Percentiles rank a stretch among this genome's conserved stretches.
These are phyloP conservation scores for Cladophialophora chaetospira DNA, from an alignment of 2,329 filamentous ascomycete species.

Conservation along the genomic window DNA sequence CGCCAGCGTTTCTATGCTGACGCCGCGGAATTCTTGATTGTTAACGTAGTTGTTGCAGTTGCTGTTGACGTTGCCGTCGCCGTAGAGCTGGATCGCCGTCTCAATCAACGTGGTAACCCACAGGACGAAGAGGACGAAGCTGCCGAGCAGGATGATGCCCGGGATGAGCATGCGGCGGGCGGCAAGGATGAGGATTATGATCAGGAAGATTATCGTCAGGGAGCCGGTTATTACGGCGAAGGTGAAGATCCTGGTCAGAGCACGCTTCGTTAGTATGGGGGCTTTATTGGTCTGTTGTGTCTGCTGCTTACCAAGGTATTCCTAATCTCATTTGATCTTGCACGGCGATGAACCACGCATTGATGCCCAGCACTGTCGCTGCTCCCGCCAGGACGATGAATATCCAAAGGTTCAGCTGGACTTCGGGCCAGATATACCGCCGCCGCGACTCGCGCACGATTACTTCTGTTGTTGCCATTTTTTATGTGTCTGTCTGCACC, in stretches of 20 bases:
- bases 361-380: conserved; percentile 61
- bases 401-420: conserved; percentile 66
- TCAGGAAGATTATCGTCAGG: conserved; percentile 60
- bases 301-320: conserved; percentile 58
- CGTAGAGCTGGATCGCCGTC: conserved; percentile 64
- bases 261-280: conserved; percentile 1
- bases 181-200: conserved; percentile 60
- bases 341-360: conserved; percentile 61
- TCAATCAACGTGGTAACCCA: conserved; percentile 65
- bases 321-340: conserved; percentile 58
- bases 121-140: conserved; percentile 63
- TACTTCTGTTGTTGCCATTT: conserved; percentile 38
- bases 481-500: conserved; percentile 10
- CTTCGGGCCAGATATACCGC: conserved; percentile 65
- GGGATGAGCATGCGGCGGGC: conserved; percentile 59
- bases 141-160: conserved; percentile 60
- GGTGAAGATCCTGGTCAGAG: conserved; percentile 60
- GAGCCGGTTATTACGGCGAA: conserved; percentile 62
- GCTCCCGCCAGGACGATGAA: conserved; percentile 63
- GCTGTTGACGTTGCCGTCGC: conserved; percentile 58
- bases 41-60: conserved; percentile 62
- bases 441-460: conserved; percentile 39
- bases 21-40: conserved; percentile 48
- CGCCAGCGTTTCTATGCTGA: conserved; percentile 59
- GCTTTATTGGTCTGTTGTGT: neutral